Percentiles rank a stretch among this genome's conserved stretches.
phyloP scores from a whole-genome alignment of 2,329 filamentous ascomycete genomes.

The Stagonosporopsis rhizophila region DNA sequence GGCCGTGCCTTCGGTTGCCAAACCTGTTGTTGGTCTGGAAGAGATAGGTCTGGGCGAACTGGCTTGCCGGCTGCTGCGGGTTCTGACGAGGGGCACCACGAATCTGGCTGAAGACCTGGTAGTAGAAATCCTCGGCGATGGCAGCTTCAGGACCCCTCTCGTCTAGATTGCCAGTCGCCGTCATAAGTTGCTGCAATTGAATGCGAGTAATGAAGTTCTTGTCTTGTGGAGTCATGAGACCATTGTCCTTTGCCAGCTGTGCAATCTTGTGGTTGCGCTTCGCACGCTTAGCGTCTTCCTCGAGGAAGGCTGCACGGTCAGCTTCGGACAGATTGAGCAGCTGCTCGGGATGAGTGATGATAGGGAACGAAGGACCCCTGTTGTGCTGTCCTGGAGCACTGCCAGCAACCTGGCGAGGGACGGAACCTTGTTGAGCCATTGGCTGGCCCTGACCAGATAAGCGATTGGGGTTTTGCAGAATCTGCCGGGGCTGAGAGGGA shows the following conservation, averaged over 20 bases:
- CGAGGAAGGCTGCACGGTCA: constrained; percentile 81
- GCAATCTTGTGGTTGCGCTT: constrained; percentile 99
- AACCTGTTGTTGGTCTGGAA: constrained; percentile 91
- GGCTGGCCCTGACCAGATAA: constrained; percentile 55
- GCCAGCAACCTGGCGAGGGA: constrained; percentile 35
- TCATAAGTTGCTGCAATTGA: constrained; percentile 93
- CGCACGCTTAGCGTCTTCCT: constrained; percentile 91
- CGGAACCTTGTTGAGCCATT: constrained; percentile 37
- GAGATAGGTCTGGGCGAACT: constrained; percentile 97
- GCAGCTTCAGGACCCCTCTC: constrained; percentile 81
- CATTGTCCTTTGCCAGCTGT: constrained; percentile 90
- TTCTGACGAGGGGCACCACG: constrained; percentile 88
- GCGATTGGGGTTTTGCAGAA: constrained; percentile 79
- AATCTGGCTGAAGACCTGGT: constrained; percentile 96
- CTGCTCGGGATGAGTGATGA: constrained; percentile 74
- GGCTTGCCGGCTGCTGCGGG: constrained; percentile 89
- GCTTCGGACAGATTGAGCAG: constrained; percentile 80
- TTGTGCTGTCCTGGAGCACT: constrained; percentile 44
- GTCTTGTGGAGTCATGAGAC: constrained; percentile 97
- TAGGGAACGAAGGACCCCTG: constrained; percentile 58
- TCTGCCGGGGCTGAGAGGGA: constrained; percentile 68
- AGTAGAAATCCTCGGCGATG: constrained; percentile 95
- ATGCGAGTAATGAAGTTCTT: constrained; percentile 99
- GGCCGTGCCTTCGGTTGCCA: constrained; percentile 76
- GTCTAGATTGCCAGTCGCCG: constrained; percentile 85